Percentiles rank a stretch among this genome's conserved stretches.
Evolutionary conservation across 2,329 filamentous ascomycete genomes (phyloP).

Genomic region (Sporothrix mexicana): DNA sequence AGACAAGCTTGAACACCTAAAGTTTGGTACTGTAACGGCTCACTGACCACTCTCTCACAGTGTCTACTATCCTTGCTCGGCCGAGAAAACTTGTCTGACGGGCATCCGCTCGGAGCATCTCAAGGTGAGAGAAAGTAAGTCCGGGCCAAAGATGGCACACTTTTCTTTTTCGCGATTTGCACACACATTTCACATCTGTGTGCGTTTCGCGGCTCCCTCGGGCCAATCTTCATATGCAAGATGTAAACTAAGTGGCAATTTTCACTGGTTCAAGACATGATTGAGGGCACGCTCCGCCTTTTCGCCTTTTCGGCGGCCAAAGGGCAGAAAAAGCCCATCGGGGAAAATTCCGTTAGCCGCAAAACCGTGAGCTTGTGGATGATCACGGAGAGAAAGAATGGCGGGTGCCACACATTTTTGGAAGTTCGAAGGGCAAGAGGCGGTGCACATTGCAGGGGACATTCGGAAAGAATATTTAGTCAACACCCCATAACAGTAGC

Average conservation of each 20-base stretch:
- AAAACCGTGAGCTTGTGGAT: neutral
- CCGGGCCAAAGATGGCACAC: neutral
- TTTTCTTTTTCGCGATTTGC: neutral
- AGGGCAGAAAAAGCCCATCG: neutral
- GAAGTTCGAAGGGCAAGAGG: neutral
- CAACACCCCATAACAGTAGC: neutral
- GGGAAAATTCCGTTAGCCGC: neutral
- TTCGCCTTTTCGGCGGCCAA: neutral
- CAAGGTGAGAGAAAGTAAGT: neutral
- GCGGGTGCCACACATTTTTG: neutral
- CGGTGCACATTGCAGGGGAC: neutral
- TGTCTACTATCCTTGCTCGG: neutral
- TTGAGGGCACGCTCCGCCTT: neutral
- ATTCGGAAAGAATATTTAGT: neutral
- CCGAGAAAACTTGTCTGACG: neutral
- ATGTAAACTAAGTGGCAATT: neutral
- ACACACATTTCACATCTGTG: neutral
- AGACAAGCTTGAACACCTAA: neutral
- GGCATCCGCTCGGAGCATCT: neutral
- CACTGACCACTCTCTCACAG: neutral
- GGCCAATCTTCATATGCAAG: neutral
- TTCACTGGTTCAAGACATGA: neutral
- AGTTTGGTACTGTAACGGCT: slow-evolving; percentile 2
- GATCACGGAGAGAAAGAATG: neutral
- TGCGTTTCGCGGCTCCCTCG: neutral